These are phyloP conservation scores for Seiridium cupressi DNA, from an alignment of 2,329 filamentous ascomycete species.

Conservation along the genomic window DNA sequence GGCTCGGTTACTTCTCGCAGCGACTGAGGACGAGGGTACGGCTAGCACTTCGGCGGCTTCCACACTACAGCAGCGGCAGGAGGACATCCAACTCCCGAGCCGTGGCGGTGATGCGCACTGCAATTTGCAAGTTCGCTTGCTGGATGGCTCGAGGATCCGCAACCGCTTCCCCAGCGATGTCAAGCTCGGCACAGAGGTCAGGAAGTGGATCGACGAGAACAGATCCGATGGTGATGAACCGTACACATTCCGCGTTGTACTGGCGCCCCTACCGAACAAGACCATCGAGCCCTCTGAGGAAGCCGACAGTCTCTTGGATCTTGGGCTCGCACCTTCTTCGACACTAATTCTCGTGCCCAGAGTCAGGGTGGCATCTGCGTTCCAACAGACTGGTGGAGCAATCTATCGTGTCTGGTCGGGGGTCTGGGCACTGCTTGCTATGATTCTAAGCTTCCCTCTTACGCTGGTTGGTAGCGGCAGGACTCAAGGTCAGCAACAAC, in stretches of 20 bases:
- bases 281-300: constrained; percentile 76
- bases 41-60: constrained; percentile 12
- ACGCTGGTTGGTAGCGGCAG: constrained; percentile 16
- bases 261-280: constrained; percentile 74
- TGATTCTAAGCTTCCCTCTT: constrained; percentile 12
- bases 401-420: constrained; percentile 21
- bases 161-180: constrained; percentile 64
- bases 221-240: constrained; percentile 57
- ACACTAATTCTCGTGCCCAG: constrained; percentile 81
- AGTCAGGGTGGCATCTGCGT: constrained; percentile 42
- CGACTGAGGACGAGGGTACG: constrained; percentile 15
- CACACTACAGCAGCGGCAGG: neutral
- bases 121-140: constrained; percentile 75
- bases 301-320: constrained; percentile 60
- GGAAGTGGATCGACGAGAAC: constrained; percentile 72
- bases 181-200: constrained; percentile 64
- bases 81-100: constrained; percentile 17
- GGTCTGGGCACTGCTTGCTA: constrained; percentile 4
- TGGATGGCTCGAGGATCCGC: constrained; percentile 80
- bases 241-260: constrained; percentile 81
- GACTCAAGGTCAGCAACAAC: neutral
- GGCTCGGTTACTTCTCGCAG: constrained; percentile 24
- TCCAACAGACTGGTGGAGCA: constrained; percentile 27
- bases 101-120: constrained; percentile 33
- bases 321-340: constrained; percentile 75